Conservation (phyloP, 2,329 filamentous ascomycete genomes). For the Fonsecaea multimorphosa region DNA sequence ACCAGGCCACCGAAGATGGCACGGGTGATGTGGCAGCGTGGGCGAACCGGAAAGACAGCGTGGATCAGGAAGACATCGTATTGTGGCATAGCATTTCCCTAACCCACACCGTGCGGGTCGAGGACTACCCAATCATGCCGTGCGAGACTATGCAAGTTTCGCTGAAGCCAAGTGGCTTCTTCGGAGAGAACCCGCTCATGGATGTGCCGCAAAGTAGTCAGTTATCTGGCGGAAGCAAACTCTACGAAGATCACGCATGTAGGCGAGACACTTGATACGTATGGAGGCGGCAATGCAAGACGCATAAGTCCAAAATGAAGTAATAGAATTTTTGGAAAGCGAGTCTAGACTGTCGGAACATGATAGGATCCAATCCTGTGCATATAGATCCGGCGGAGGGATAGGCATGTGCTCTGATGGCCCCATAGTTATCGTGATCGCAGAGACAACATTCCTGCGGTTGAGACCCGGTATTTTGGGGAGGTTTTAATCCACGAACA, state of each 20-base stretch:
- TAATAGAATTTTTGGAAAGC: no score
- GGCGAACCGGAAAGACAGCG: slow-evolving; percentile 36
- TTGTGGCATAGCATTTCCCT: slow-evolving; percentile 54
- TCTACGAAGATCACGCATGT: background rate
- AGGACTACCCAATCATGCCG: slow-evolving; percentile 54
- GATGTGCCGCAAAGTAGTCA: slow-evolving; percentile 38
- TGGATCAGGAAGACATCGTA: slow-evolving; percentile 51
- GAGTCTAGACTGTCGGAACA: no score
- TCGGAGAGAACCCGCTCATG: slow-evolving; percentile 39
- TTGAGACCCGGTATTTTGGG: no score
- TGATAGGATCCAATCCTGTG: no score
- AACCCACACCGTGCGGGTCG: slow-evolving; percentile 53
- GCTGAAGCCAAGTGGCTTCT: slow-evolving; percentile 44
- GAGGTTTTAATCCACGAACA: no score
- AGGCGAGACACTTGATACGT: no score
- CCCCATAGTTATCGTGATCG: no score
- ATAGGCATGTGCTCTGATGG: no score
- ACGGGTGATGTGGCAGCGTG: slow-evolving; percentile 41
- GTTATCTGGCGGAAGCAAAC: background rate
- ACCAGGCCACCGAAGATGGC: slow-evolving; percentile 43
- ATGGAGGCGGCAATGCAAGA: no score
- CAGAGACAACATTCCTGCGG: no score
- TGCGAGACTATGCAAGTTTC: slow-evolving; percentile 40
- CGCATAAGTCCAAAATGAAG: no score
- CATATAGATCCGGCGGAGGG: no score